phyloP scores from a whole-genome alignment of 2,329 filamentous ascomycete genomes.

The Lachnum nothofagi region DNA sequence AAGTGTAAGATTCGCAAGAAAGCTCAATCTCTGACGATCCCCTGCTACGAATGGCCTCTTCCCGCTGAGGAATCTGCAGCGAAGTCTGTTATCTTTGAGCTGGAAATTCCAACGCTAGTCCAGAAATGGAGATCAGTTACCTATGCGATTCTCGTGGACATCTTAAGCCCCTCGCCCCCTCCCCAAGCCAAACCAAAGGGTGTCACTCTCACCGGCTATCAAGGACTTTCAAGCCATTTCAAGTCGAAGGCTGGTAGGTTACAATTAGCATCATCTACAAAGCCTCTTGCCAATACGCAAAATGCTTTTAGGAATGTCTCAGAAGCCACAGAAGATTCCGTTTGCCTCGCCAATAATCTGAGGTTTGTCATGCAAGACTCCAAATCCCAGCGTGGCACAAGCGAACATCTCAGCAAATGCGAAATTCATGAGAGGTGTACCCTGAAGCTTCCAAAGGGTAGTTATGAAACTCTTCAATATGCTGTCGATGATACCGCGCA shows the following conservation, averaged over 20 bases:
- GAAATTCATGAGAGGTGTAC: slow-evolving; percentile 36
- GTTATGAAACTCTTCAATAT: slow-evolving; percentile 26
- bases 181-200: slow-evolving; percentile 2
- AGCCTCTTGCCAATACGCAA: slow-evolving; percentile 31
- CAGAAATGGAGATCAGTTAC: slow-evolving; percentile 47
- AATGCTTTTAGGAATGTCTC: slow-evolving; percentile 26
- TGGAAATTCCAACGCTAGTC: slow-evolving; percentile 40
- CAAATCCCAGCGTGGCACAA: slow-evolving; percentile 9
- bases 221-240: slow-evolving; percentile 5
- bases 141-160: slow-evolving; percentile 36
- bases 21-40: slow-evolving; percentile 41
- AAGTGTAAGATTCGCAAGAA: slow-evolving; percentile 33
- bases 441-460: slow-evolving; percentile 35
- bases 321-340: slow-evolving; percentile 28
- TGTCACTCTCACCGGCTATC: slow-evolving; percentile 6
- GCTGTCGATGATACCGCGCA: slow-evolving; percentile 20
- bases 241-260: slow-evolving; percentile 8
- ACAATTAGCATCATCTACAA: slow-evolving; percentile 17
- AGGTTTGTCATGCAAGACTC: slow-evolving; percentile 37
- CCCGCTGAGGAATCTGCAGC: slow-evolving; percentile 33
- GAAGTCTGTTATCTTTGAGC: slow-evolving; percentile 49
- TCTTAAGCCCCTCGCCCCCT: slow-evolving; percentile 31
- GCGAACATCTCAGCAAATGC: slow-evolving; percentile 12
- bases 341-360: slow-evolving; percentile 46
- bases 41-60: slow-evolving; percentile 53